Evolutionary conservation across 2,329 filamentous ascomycete species (phyloP), one percentile per base, ranked within the genome.

Genomic region (Pseudohalonectria lignicola): DNA sequence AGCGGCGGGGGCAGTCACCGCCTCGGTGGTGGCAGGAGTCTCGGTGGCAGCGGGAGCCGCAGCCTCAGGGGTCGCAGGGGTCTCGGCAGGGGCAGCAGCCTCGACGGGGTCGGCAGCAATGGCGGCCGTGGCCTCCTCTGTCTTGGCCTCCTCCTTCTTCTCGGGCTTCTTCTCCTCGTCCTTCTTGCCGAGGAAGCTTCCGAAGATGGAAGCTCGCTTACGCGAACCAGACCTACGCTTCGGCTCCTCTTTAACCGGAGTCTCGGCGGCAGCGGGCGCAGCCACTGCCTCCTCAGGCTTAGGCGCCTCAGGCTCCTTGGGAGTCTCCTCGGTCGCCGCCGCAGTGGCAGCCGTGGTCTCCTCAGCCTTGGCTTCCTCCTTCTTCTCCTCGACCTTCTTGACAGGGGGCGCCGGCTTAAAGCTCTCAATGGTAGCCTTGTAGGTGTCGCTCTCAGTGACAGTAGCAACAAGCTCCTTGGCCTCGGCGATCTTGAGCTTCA

Each of bases 401-500:
- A 59, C 57, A 19, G 54, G 51, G 37, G 56, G 52, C 46, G 59
- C 54, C 28, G 69, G 71, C 62, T 75, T 75, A 49, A 76, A 64
- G 55, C 79, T 81, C 66, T 87, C 82, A 16, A 92, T 64, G 47
- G 84, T 79, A 52, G 75, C 71, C 79, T 94, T 95, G 80, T 94
- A 98, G 43, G 76, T 75, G 63, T 94, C 87, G 52, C 79, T 81
- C 62, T 80, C 78, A 46, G 76, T 74, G 51, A 95, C 74, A 40
- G 72, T 72, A 47, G 83, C 70, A 54, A 79, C 81, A 41, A 84
- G 67, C 52, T 82, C 81, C 74, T 92, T 93, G 53, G 86, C 88
- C 67, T 94, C 86, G 37, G 79, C 73, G 38, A 84, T 75, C 71
- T 88, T 86, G 53, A 74, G 66, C 75, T 92, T 87, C 50, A 94